phyloP scores from a whole-genome alignment of 345 rosid species.

The Populus alba region DNA sequence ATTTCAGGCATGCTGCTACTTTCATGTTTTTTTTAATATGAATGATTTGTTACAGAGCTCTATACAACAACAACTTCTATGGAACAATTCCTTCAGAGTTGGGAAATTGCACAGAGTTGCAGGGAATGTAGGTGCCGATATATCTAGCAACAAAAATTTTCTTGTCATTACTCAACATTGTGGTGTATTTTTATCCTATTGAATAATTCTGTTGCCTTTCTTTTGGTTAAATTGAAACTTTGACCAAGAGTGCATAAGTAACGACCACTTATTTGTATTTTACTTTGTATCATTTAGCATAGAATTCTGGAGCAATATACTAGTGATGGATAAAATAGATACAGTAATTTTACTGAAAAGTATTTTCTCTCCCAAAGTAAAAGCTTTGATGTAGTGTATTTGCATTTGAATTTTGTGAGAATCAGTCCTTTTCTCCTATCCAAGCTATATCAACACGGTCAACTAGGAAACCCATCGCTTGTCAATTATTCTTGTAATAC shows the following conservation, averaged over 20 bases:
- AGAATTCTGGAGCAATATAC: neutral
- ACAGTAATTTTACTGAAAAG: neutral
- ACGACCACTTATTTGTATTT: neutral
- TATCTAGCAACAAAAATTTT: neutral
- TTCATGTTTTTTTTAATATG: slow-evolving; percentile 24
- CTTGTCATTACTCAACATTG: neutral
- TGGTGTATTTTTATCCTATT: neutral
- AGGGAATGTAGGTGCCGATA: slow-evolving; percentile 55
- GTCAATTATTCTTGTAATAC: too few species aligned
- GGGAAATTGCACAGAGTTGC: slow-evolving; percentile 83
- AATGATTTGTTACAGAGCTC: slow-evolving; percentile 50
- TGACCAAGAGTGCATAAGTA: neutral
- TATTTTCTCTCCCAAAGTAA: neutral
- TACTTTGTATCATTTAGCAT: neutral
- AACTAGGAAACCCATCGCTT: too few species aligned
- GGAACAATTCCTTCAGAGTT: slow-evolving; percentile 79
- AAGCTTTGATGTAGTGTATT: neutral
- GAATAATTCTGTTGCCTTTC: neutral
- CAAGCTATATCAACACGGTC: too few species aligned
- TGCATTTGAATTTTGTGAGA: neutral
- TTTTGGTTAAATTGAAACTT: neutral
- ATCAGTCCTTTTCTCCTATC: too few species aligned
- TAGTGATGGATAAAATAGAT: neutral
- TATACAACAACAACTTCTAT: slow-evolving; percentile 75
- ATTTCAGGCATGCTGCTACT: slow-evolving; percentile 5